These are phyloP conservation scores for Thermochaetoides dissita DNA, from an alignment of 2,329 filamentous ascomycete genomes.

Conservation along the genomic window DNA sequence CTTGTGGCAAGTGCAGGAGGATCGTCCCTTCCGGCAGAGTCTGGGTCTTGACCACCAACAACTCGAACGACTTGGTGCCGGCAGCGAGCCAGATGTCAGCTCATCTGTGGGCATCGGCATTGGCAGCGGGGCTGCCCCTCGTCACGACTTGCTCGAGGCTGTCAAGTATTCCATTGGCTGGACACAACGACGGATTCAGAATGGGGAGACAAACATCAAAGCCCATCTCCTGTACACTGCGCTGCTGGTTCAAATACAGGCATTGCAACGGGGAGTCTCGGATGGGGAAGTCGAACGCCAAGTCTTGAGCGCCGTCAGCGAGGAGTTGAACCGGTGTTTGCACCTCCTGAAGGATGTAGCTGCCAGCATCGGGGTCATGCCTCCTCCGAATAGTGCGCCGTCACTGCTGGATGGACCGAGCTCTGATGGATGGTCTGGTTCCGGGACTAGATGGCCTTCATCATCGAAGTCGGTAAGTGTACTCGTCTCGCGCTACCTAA, in stretches of 20 bases:
- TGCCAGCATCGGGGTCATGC: conserved; percentile 8
- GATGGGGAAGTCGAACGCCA: conserved; percentile 20
- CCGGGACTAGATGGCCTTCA: conserved; percentile 1
- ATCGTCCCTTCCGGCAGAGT: conserved; percentile 18
- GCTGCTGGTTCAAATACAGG: conserved; percentile 24
- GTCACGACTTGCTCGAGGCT: conserved; percentile 29
- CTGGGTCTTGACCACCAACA: conserved; percentile 10
- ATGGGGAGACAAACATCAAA: conserved; percentile 43
- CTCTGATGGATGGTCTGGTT: neutral
- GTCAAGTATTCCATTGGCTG: conserved; percentile 30
- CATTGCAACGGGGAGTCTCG: conserved; percentile 15
- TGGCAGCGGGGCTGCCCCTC: conserved; percentile 19
- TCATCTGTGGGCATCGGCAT: conserved; percentile 9
- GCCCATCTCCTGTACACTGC: conserved; percentile 31
- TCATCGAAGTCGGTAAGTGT: conserved; percentile 22
- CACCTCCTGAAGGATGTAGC: conserved; percentile 23
- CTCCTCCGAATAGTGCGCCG: neutral
- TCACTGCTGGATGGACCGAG: conserved; percentile 5
- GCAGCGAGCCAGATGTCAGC: conserved; percentile 11
- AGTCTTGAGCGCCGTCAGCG: conserved; percentile 18
- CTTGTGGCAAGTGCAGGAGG: conserved; percentile 29
- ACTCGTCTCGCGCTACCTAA: no score
- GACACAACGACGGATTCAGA: conserved; percentile 26
- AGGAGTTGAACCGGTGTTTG: conserved; percentile 18
- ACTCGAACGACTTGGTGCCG: conserved; percentile 17